These are phyloP conservation scores for Apiospora marii DNA, from an alignment of 2,329 filamentous ascomycete species.

Conservation along the genomic window DNA sequence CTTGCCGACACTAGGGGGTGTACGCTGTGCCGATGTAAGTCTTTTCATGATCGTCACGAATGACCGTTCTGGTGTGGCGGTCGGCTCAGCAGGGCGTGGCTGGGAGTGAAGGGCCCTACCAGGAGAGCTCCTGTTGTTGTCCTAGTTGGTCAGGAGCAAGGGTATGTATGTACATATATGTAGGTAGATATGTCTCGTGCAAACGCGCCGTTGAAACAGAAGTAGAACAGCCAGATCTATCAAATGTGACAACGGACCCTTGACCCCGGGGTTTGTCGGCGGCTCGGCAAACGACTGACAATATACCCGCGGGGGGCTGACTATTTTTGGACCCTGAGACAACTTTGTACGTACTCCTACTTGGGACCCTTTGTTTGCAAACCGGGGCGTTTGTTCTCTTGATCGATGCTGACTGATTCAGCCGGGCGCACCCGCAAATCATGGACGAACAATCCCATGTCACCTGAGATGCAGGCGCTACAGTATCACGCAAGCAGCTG, in stretches of 20 bases:
- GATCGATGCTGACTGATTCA: background rate
- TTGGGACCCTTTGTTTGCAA: background rate
- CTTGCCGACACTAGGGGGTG: background rate
- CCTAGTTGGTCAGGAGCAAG: background rate
- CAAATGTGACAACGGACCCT: conserved; percentile 9
- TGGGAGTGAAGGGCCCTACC: background rate
- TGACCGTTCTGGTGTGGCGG: background rate
- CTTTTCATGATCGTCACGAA: conserved; percentile 1
- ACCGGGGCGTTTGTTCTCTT: background rate
- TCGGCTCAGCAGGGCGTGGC: background rate
- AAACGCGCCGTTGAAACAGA: conserved; percentile 5
- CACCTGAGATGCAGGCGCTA: conserved; percentile 5
- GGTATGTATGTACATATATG: too few species aligned
- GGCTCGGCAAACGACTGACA: conserved; percentile 9
- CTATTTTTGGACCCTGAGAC: conserved; percentile 17
- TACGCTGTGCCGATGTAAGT: background rate
- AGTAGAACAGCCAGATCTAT: conserved; percentile 5
- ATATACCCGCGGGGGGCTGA: background rate
- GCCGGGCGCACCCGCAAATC: background rate
- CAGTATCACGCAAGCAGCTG: background rate
- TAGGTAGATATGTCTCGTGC: background rate
- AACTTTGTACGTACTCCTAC: conserved; percentile 1
- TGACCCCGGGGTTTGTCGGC: background rate
- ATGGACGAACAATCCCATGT: background rate
- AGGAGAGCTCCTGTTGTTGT: background rate